phyloP scores from a whole-genome alignment of 2,329 filamentous ascomycete species.

The Neonectria hederae region DNA sequence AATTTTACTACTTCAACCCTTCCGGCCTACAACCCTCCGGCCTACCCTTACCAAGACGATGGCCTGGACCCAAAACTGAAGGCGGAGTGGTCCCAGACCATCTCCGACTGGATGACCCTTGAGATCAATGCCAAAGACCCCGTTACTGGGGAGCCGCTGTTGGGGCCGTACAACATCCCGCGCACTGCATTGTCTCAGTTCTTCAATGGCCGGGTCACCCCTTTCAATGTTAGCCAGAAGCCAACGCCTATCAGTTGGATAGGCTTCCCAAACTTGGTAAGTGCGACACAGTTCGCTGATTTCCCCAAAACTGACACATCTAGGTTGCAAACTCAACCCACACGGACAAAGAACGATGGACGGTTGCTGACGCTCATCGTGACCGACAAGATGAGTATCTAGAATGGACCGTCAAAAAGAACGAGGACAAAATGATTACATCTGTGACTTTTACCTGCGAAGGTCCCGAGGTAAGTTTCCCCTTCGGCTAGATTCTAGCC shows the following conservation, averaged over 20 bases:
- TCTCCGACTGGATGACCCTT: slow-evolving; percentile 2
- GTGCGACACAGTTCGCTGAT: neutral
- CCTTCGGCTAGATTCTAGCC: neutral
- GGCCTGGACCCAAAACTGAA: neutral
- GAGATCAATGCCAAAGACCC: neutral
- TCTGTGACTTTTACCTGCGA: slow-evolving; percentile 17
- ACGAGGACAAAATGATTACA: slow-evolving; percentile 2
- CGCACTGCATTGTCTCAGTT: slow-evolving; percentile 6
- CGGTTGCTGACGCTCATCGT: slow-evolving; percentile 9
- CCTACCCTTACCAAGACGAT: slow-evolving; percentile 3
- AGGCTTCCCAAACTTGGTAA: slow-evolving; percentile 15
- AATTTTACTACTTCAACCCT: neutral
- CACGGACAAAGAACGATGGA: slow-evolving; percentile 1
- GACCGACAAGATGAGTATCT: slow-evolving; percentile 18
- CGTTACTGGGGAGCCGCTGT: neutral
- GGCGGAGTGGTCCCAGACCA: slow-evolving; percentile 1
- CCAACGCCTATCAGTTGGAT: slow-evolving; percentile 4
- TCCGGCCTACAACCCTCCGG: slow-evolving; percentile 6
- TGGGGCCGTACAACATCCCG: neutral
- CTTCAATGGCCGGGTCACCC: slow-evolving; percentile 13
- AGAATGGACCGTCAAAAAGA: slow-evolving; percentile 17
- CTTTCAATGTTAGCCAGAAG: neutral
- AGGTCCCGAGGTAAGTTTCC: slow-evolving; percentile 9
- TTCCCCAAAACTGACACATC: neutral
- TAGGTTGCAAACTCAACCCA: neutral